phyloP scores from a whole-genome alignment of 2,329 filamentous ascomycete genomes.

The Dothideomycetes sp. region DNA sequence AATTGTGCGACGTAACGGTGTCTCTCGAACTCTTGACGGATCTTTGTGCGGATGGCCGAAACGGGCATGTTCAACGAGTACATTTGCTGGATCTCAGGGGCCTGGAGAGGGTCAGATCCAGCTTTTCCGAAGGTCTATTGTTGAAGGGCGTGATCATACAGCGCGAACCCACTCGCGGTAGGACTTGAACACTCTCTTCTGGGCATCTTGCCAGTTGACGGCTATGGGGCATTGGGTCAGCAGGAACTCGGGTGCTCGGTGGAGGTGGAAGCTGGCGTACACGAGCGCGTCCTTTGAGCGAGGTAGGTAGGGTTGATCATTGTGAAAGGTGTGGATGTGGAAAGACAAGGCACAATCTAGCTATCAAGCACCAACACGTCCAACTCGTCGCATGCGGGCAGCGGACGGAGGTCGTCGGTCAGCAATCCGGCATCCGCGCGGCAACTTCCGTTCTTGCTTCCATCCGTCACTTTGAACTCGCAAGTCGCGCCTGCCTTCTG shows the following conservation, averaged over 20 bases:
- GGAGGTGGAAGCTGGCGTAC: conserved; percentile 27
- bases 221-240: conserved; percentile 45
- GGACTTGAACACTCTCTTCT: conserved; percentile 72
- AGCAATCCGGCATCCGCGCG: background rate
- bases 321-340: conserved; percentile 22
- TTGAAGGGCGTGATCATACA: conserved; percentile 51
- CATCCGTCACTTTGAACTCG: background rate
- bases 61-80: conserved; percentile 88
- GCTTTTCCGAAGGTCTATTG: background rate
- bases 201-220: conserved; percentile 81
- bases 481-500: background rate
- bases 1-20: conserved; percentile 90
- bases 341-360: background rate
- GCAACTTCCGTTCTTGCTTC: too few species aligned
- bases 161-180: conserved; percentile 95
- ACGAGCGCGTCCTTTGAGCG: conserved; percentile 48
- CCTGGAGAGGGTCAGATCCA: conserved; percentile 45
- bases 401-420: too few species aligned
- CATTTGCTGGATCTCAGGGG: conserved; percentile 94
- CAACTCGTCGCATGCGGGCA: background rate
- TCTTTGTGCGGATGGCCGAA: conserved; percentile 79
- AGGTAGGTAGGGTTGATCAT: conserved; percentile 89
- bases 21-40: conserved; percentile 93
- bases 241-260: conserved; percentile 15
- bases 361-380: background rate